A percentile compares a stretch with the other conserved stretches of the same genome.
Conservation (phyloP, 2,329 filamentous ascomycete species). For the Mycosphaerella sp. region DNA sequence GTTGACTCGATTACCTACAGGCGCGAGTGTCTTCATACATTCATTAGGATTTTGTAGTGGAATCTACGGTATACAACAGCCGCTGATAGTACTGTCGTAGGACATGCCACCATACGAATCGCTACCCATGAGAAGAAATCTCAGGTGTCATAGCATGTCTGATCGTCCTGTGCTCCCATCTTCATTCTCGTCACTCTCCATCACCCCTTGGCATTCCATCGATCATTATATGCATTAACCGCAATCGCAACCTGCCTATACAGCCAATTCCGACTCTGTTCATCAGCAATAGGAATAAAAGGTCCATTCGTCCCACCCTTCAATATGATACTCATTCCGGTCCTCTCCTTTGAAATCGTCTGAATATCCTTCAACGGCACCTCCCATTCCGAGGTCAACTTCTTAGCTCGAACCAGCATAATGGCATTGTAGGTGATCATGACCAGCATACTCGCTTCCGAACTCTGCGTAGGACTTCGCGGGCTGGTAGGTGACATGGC, state of each 20-base stretch:
- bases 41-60: too few relatives aligned
- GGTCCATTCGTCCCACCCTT: conserved; percentile 90
- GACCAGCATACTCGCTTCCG: conserved; percentile 59
- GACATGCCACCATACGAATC: background rate
- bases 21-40: too few relatives aligned
- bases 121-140: background rate
- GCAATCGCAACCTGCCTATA: conserved; percentile 61
- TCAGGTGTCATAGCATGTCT: background rate
- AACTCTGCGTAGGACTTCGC: conserved; percentile 14
- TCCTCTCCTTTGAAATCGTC: conserved; percentile 94
- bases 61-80: too few relatives aligned
- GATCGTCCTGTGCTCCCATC: background rate
- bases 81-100: too few relatives aligned
- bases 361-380: conserved; percentile 92
- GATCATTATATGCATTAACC: conserved; percentile 62
- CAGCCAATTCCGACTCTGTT: conserved; percentile 64
- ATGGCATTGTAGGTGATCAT: conserved; percentile 60
- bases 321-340: conserved; percentile 80
- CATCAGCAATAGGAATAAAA: conserved; percentile 89
- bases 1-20: too few relatives aligned
- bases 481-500: conserved; percentile 10
- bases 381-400: conserved; percentile 88
- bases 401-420: conserved; percentile 81
- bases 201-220: conserved; percentile 55
- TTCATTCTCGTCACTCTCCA: background rate